Base-by-base conservation (phyloP, 1,284 basidiomycete genomes). In the Kwoniella shivajii region DNA sequence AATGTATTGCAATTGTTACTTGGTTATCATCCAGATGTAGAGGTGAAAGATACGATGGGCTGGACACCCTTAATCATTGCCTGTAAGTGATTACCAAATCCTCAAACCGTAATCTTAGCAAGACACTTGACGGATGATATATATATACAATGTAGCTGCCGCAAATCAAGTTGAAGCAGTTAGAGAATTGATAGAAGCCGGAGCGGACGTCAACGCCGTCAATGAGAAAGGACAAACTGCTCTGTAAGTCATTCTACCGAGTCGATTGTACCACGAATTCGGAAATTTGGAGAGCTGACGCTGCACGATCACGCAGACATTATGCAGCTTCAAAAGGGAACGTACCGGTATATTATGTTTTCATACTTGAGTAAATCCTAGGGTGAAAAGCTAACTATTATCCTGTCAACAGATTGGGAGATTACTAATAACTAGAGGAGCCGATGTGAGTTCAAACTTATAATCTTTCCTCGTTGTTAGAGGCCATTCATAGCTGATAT, bases 261-360 rank as follows among this genome's bases (percentile, higher is more conserved):
- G 46, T 27, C 31, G 22, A 7, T 2, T 42, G 4, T 26, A 22
- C 22, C 24, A 18, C 3, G 26, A 4, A 34, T 27, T 10, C 1
- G 36, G n/a, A 13, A 36, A 34, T 18, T 7, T 14, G 10, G 29
- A 34, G n/a, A 26, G 29, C 26, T 48, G 31, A 34, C 30, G 31
- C 22, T 27, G 18, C 14, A 13, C 22, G 31, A 24, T 5, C 41
- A n/a, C n/a, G n/a, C n/a, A 69, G 92, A 71, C 92, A 96, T 78
- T 96, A 96, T 68, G 92, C 92, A 29, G 93, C 92, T 38, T 96
- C 92, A 18, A 96, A 94, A 77, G 89, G 91, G 42, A 87, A 88
- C 48, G 84, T 92, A 54, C 86, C 90, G 71, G 92, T 92, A 73
- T 63, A 84, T 71, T 65, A 49, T 10, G 29, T 26, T 13, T 29